phyloP scores from a whole-genome alignment of 2,329 filamentous ascomycete species.

The Aspergillus transmontanensis region DNA sequence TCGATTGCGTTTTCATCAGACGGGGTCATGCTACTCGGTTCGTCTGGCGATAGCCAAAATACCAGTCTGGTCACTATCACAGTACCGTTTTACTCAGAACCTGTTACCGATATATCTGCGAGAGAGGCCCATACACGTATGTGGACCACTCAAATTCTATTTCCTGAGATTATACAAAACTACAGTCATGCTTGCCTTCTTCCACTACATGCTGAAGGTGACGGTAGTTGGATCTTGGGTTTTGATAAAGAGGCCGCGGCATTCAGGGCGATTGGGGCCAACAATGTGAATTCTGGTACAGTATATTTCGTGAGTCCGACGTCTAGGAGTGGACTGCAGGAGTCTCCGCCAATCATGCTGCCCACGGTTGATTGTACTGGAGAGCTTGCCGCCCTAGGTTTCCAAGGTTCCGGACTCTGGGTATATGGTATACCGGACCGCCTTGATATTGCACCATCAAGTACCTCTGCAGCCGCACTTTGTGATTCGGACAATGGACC shows the following conservation, averaged over 20 bases:
- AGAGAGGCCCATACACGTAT: constrained; percentile 69
- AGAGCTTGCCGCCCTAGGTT: constrained; percentile 73
- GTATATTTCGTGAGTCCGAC: constrained; percentile 76
- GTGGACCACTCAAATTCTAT: constrained; percentile 85
- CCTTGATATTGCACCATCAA: constrained; percentile 56
- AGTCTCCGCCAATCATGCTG: constrained; percentile 67
- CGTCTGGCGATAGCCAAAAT: constrained; percentile 65
- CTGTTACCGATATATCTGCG: constrained; percentile 51
- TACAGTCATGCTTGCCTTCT: constrained; percentile 77
- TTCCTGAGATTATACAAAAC: constrained; percentile 76
- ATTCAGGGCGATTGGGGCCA: constrained; percentile 74
- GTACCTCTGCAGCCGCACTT: constrained; percentile 30
- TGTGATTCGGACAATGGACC: background rate
- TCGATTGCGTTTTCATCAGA: constrained; percentile 74
- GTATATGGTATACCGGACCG: constrained; percentile 77
- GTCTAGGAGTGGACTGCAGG: constrained; percentile 50
- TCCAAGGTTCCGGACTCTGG: constrained; percentile 73
- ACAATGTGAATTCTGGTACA: constrained; percentile 73
- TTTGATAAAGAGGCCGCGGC: constrained; percentile 77
- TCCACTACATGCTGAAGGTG: constrained; percentile 51
- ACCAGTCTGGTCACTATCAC: constrained; percentile 76
- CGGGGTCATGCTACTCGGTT: constrained; percentile 76
- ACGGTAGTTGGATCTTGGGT: constrained; percentile 75
- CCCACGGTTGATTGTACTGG: constrained; percentile 70
- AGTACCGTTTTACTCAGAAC: constrained; percentile 73